phyloP scores from a whole-genome alignment of 768 basidiomycete species.

The Tremella fuciformis region DNA sequence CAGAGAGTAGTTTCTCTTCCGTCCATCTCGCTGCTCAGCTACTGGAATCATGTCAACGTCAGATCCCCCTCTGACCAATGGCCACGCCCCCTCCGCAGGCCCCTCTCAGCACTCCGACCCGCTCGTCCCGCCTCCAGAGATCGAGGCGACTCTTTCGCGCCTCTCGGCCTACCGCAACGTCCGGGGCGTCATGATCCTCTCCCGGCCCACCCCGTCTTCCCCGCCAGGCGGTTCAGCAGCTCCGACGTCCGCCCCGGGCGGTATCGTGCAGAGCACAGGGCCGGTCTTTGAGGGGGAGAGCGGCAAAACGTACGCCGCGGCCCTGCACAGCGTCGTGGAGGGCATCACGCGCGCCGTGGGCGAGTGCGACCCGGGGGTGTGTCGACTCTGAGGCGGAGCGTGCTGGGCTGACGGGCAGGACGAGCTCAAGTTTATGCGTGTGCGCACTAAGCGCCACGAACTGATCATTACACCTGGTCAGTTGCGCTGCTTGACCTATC shows the following conservation, averaged over 20 bases:
- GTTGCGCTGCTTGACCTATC: slow-evolving; percentile 37
- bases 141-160: slow-evolving; percentile 72
- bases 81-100: too few relatives aligned
- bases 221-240: slow-evolving; percentile 9
- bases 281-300: slow-evolving; percentile 47
- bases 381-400: slow-evolving; percentile 15
- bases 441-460: slow-evolving; percentile 86
- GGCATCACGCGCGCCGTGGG: slow-evolving; percentile 73
- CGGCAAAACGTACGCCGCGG: slow-evolving; percentile 46
- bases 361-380: slow-evolving; percentile 66
- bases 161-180: slow-evolving; percentile 80
- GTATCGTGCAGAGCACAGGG: slow-evolving; percentile 69
- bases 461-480: slow-evolving; percentile 89
- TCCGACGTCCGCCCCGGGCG: slow-evolving; percentile 2
- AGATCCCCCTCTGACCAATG: too few relatives aligned
- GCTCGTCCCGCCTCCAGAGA: slow-evolving; percentile 64
- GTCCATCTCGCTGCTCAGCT: too few relatives aligned
- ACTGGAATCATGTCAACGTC: too few relatives aligned
- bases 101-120: background rate
- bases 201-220: slow-evolving; percentile 53
- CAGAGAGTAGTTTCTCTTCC: too few relatives aligned
- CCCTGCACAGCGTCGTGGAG: slow-evolving; percentile 63
- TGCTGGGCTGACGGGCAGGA: slow-evolving; percentile 58
- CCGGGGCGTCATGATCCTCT: slow-evolving; percentile 79
- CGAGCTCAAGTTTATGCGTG: slow-evolving; percentile 80